Evolutionary conservation across 2,329 filamentous ascomycete species (phyloP).

Genomic region (Diaporthe ampelina): DNA sequence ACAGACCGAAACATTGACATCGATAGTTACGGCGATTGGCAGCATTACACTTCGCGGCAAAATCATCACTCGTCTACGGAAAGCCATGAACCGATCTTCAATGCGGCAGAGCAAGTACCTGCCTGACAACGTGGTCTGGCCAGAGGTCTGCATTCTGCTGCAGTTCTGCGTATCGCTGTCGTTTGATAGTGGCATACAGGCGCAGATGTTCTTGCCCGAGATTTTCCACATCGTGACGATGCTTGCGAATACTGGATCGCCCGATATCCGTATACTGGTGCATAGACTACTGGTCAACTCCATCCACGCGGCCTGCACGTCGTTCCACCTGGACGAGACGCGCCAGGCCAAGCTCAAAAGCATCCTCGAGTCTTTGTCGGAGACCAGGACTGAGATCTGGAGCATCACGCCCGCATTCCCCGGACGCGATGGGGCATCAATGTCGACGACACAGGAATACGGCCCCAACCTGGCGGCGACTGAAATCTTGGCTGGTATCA

Average conservation of each 20-base stretch:
- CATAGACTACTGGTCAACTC: conserved; percentile 76
- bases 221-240: conserved; percentile 80
- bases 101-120: conserved; percentile 75
- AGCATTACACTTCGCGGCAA: conserved; percentile 76
- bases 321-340: conserved; percentile 72
- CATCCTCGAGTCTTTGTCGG: conserved; percentile 71
- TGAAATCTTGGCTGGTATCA: conserved; percentile 71
- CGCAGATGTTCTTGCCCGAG: conserved; percentile 77
- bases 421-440: conserved; percentile 66
- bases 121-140: conserved; percentile 77
- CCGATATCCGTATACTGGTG: conserved; percentile 70
- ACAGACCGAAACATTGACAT: conserved; percentile 71
- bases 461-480: conserved; percentile 67
- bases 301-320: conserved; percentile 76
- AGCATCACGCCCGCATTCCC: conserved; percentile 59
- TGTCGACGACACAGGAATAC: conserved; percentile 67
- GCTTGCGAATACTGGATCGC: conserved; percentile 74
- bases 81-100: conserved; percentile 76
- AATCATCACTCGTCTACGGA: conserved; percentile 74
- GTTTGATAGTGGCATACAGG: conserved; percentile 76
- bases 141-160: conserved; percentile 77
- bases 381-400: conserved; percentile 71
- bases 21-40: conserved; percentile 73
- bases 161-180: conserved; percentile 77
- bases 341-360: conserved; percentile 68